Percentiles rank a stretch among this genome's conserved stretches.
Conservation (phyloP, 148 eudicot genomes). For the Vaccinium darrowii region DNA sequence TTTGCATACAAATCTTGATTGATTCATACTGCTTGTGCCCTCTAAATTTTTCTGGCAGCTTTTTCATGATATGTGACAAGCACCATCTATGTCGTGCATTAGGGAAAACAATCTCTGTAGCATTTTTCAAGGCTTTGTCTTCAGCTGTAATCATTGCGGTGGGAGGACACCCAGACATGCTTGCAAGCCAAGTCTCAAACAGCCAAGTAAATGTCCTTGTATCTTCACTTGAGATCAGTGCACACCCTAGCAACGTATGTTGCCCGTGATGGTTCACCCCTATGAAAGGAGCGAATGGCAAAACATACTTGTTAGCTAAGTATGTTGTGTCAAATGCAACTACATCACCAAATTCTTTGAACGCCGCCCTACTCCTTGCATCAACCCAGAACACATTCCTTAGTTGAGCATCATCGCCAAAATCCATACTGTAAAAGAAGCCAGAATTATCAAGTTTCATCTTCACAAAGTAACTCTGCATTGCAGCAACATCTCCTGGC, state of each 20-base stretch:
- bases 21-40: background rate
- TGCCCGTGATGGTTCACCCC: background rate
- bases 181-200: background rate
- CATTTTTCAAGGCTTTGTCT: background rate
- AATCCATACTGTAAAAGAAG: background rate
- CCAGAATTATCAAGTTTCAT: background rate
- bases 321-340: background rate
- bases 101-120: background rate
- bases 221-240: background rate
- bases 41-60: background rate
- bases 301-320: background rate
- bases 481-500: background rate
- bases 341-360: background rate
- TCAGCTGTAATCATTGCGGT: background rate
- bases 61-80: constrained; percentile 5
- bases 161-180: background rate
- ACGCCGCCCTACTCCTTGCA: background rate
- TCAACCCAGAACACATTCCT: background rate
- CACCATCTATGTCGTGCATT: background rate
- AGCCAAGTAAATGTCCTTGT: background rate
- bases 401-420: background rate
- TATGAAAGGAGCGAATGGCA: background rate
- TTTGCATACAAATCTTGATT: background rate
- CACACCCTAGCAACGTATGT: background rate
- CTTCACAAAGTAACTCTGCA: background rate